A percentile compares a stretch with the other conserved stretches of the same genome.
These are phyloP conservation scores for Puccinia hordei DNA, from an alignment of 1,284 basidiomycete genomes.

Conservation along the genomic window DNA sequence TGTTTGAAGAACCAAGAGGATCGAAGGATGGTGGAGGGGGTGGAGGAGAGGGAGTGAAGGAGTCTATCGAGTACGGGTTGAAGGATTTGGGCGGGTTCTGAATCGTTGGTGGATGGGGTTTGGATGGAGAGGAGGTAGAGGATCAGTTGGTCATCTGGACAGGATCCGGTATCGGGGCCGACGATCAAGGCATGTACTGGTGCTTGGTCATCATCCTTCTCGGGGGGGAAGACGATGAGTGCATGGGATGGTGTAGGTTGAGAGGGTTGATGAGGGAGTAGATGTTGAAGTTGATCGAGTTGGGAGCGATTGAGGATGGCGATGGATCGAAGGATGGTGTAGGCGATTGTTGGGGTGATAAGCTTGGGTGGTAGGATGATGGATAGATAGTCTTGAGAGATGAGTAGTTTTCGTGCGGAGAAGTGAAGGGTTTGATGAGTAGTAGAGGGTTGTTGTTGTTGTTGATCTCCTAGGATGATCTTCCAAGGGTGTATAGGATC, in stretches of 20 bases:
- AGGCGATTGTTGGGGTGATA: not conserved
- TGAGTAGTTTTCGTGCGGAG: not conserved
- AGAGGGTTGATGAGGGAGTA: not conserved
- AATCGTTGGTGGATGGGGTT: not conserved
- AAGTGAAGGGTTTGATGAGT: too few relatives aligned
- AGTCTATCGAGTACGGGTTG: not conserved
- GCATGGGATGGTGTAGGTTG: not conserved
- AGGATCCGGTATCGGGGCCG: constrained; percentile 18
- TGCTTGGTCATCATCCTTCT: not conserved
- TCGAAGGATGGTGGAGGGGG: not conserved
- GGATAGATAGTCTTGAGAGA: constrained; percentile 9
- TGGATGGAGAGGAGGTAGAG: constrained; percentile 19
- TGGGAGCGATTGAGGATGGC: not conserved
- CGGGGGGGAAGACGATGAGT: constrained; percentile 16
- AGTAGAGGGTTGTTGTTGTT: too few relatives aligned
- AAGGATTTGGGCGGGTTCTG: not conserved
- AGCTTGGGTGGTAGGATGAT: not conserved
- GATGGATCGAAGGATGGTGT: constrained; percentile 2
- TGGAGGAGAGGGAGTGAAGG: not conserved
- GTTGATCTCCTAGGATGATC: not conserved
- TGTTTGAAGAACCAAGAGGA: not conserved
- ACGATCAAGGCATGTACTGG: constrained; percentile 31
- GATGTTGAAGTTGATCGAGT: not conserved
- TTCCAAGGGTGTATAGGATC: constrained; percentile 7
- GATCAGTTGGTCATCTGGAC: constrained; percentile 19